phyloP scores from a whole-genome alignment of 345 rosid species.

The Durio zibethinus region DNA sequence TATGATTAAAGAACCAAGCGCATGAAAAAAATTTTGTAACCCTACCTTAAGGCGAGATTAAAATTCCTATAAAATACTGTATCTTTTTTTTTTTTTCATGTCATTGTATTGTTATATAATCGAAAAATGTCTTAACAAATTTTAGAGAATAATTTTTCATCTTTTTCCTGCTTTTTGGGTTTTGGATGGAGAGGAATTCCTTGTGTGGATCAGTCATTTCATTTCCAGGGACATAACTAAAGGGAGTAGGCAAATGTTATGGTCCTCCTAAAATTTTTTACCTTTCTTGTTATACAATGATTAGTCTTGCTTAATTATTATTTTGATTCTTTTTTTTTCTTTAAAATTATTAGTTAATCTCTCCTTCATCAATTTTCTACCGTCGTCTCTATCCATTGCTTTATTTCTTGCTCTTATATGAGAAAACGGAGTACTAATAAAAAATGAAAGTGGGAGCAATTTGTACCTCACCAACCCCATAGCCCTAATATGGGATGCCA shows the following conservation, averaged over 20 bases:
- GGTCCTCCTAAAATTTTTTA: too few relatives aligned
- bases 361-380: too few relatives aligned
- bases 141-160: constrained; percentile 4
- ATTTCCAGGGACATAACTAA: too few relatives aligned
- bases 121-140: constrained; percentile 8
- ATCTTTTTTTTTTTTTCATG: too few relatives aligned
- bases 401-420: not conserved
- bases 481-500: constrained; percentile 34
- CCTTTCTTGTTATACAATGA: too few relatives aligned
- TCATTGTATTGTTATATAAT: not conserved
- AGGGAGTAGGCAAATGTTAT: too few relatives aligned
- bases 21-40: not conserved
- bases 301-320: too few relatives aligned
- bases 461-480: constrained; percentile 20
- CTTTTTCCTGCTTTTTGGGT: constrained; percentile 8
- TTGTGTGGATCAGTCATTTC: too few relatives aligned
- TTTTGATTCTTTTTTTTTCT: too few relatives aligned
- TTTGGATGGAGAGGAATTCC: constrained; percentile 23
- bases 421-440: not conserved
- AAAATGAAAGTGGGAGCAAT: not conserved
- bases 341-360: too few relatives aligned
- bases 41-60: not conserved
- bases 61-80: not conserved
- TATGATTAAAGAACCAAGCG: not conserved
- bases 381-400: too few relatives aligned